Base-by-base conservation (phyloP, 2,329 filamentous ascomycete species). In the Aspergillus transmontanensis region DNA sequence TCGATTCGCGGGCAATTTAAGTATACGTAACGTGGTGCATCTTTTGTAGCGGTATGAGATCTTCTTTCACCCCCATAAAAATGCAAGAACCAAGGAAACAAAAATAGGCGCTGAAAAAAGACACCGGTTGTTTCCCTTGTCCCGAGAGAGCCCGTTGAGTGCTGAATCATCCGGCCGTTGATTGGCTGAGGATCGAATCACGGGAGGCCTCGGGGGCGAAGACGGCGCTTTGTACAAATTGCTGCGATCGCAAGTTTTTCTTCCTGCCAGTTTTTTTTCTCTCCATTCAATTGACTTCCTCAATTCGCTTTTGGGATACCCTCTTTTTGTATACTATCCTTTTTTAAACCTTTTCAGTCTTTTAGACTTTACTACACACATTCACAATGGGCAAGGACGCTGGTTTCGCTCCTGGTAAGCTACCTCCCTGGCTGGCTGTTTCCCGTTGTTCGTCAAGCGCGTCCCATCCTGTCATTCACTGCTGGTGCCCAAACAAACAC, bases 331-430 rank as follows among this genome's bases (percentile, higher is more conserved):
- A 61, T 71, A 73, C 63, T 67, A 63, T 65, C 57, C 61, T 55
- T 61, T 66, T 64, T 66, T 64, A 62, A 51, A 63, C 57, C 58
- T 58, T 60, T 61, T 55, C 65, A 59, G 73, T 67, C 72, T 73
- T 21, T 60, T 74, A 73, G 71, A 75, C 64, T 60, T 66, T 68
- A 64, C 58, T 64, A 62, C 64, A 68, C 61, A 69, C 61, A 58
- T 68, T 73, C 73, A 77, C 69, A 76, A 76, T 78, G 76, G 73
- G 68, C 76, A 83, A 79, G 75, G 82, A 82, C 77, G 71, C 71
- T 74, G 76, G 69, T 75, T 79, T 77, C 75, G 73, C 76, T 73
- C 73, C 78, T 66, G 82, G 82, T 84, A 81, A 70, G 82, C 78
- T 63, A 36, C 43, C 57, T 34, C 34, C 43, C 34, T 46, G 34